phyloP scores from a whole-genome alignment of 2,329 filamentous ascomycete species.

The Fusarium irregulare region DNA sequence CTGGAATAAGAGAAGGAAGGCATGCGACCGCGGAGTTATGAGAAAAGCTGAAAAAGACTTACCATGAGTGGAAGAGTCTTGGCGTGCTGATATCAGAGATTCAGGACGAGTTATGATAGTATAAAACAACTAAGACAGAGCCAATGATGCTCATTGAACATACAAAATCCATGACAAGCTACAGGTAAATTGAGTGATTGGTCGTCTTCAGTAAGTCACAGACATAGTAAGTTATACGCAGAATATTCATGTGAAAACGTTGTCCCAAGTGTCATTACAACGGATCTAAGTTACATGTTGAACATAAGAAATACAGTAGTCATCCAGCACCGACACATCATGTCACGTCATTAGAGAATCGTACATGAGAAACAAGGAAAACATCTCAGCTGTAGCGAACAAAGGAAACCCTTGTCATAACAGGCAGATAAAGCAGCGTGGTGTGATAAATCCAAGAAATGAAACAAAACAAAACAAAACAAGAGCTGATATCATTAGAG shows the following conservation, averaged over 20 bases:
- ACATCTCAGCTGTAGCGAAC: neutral
- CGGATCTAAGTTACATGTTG: constrained; percentile 24
- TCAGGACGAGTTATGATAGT: neutral
- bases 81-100: neutral
- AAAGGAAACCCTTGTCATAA: constrained; percentile 19
- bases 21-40: neutral
- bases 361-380: neutral
- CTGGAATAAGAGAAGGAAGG: neutral
- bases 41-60: neutral
- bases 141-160: neutral
- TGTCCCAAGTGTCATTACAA: constrained; percentile 37
- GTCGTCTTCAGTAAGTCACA: neutral
- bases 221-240: neutral
- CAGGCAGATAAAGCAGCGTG: constrained; percentile 3
- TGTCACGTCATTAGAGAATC: constrained; percentile 18
- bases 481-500: constrained; percentile 37
- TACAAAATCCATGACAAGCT: too few relatives aligned
- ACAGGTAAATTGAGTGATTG: neutral
- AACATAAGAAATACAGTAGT: constrained; percentile 20
- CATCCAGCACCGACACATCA: constrained; percentile 11
- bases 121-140: neutral
- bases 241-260: constrained; percentile 3
- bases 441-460: neutral
- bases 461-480: constrained; percentile 14
- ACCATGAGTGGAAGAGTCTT: neutral